Percentiles rank a stretch among this genome's conserved stretches.
These are phyloP conservation scores for Hemileccinum impolitum DNA, from an alignment of 768 basidiomycete species.

Conservation along the genomic window DNA sequence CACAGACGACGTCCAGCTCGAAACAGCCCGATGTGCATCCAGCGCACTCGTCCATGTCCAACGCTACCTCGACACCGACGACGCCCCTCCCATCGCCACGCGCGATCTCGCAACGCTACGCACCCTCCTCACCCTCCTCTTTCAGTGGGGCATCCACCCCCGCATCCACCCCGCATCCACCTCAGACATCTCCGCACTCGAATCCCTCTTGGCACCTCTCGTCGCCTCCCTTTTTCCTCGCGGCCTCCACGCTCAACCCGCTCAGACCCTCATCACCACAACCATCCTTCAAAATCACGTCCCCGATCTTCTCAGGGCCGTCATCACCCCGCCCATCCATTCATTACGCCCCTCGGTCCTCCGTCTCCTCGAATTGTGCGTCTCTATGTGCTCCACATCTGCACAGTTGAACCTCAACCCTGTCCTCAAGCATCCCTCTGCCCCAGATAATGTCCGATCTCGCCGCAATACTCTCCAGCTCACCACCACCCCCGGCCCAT, in stretches of 20 bases:
- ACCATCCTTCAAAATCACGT: constrained; percentile 56
- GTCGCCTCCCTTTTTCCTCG: constrained; percentile 51
- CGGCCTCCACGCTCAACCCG: constrained; percentile 44
- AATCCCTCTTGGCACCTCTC: constrained; percentile 41
- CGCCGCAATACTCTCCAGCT: constrained; percentile 52
- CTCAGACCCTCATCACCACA: constrained; percentile 60
- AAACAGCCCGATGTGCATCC: constrained; percentile 56
- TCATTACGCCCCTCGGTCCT: constrained; percentile 48
- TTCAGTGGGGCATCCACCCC: constrained; percentile 67
- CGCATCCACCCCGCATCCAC: constrained; percentile 38
- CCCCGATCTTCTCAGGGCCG: constrained; percentile 55
- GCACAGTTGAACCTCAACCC: constrained; percentile 8
- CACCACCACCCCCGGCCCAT: constrained; percentile 42
- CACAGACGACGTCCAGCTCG: constrained; percentile 45
- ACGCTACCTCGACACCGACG: constrained; percentile 31
- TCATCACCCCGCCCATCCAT: constrained; percentile 49
- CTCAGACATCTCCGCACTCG: constrained; percentile 39
- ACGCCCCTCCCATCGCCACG: constrained; percentile 50
- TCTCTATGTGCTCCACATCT: constrained; percentile 19
- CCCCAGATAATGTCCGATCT: constrained; percentile 64
- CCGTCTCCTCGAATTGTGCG: constrained; percentile 63
- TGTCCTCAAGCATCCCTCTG: constrained; percentile 49
- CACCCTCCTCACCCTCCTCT: constrained; percentile 62
- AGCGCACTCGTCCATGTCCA: constrained; percentile 48
- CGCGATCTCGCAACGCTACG: constrained; percentile 63